Evolutionary conservation across 768 basidiomycete species (phyloP), one percentile per base, ranked within the genome.

Genomic region (Tricholoma hemisulphureum): DNA sequence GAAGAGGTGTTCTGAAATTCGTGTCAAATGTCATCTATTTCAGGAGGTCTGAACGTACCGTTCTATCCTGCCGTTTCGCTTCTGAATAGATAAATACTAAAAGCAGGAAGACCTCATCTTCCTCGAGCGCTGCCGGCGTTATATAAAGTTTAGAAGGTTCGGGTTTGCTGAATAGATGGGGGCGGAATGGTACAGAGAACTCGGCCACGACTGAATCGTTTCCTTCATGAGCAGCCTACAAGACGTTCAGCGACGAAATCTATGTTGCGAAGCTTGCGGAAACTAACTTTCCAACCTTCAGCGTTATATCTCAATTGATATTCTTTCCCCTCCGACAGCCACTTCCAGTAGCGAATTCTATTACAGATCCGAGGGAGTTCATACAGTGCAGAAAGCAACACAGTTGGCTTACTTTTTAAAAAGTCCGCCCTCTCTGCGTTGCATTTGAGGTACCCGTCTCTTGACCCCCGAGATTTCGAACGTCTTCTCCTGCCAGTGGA

Each of bases 401-500:
- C 20, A 9, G 32, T n/a, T 13, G 7, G 61, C 72, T 55, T 59
- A 74, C 75, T 69, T 73, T 49, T 71, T 73, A 53, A 74, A 69
- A 53, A 80, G 73, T 4, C 74, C 59, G 5, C 72, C 72, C n/a
- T 73, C 68, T 24, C 69, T 77, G 32, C 73, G 61, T 59, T 77
- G 75, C 26, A 83, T 61, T 39, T 81, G 80, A 4, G 69, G 54
- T 41, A 82, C 58, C 34, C 67, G 65, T 60, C 75, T 77, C 58
- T 69, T 73, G 37, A 74, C 70, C 0, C 81, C 80, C 43, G 69
- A 63, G 7, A 83, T 68, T 64, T 82, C 80, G 24, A 83, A 73
- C 8, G 68, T 66, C 65, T 79, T 79, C 43, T 81, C 80, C 55
- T 71, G 72, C 82, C 82, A 83, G 57, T 80, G 72, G 37, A 83